phyloP scores from a whole-genome alignment of 345 rosid genomes.

The Euphorbia tirucalli region DNA sequence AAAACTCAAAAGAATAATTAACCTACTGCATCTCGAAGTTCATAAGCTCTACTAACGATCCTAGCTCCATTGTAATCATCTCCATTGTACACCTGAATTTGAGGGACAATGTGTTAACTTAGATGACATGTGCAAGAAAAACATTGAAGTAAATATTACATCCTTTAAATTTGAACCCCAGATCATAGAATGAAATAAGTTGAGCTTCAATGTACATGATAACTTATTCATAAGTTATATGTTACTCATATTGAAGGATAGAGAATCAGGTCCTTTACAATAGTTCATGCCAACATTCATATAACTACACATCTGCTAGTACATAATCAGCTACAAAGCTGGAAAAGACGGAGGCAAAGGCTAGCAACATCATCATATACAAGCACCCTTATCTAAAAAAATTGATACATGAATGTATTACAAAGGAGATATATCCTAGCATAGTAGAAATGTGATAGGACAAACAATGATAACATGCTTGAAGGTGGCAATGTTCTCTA shows the following conservation, averaged over 20 bases:
- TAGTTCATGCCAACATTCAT: neutral
- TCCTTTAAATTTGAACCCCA: neutral
- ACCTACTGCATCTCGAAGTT: slow-evolving; percentile 92
- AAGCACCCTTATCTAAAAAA: neutral
- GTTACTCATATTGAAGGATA: neutral
- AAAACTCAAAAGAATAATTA: slow-evolving; percentile 8
- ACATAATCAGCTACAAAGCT: neutral
- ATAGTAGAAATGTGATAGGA: neutral
- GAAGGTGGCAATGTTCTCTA: no score
- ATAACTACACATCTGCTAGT: neutral
- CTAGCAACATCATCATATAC: neutral
- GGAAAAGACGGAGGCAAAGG: no score
- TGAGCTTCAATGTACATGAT: neutral
- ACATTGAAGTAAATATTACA: neutral
- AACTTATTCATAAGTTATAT: neutral
- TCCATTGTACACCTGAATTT: slow-evolving; percentile 75
- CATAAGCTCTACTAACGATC: slow-evolving; percentile 88
- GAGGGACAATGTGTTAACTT: slow-evolving; percentile 7
- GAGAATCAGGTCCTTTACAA: neutral
- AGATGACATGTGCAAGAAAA: neutral
- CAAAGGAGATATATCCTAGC: neutral
- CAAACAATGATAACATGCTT: neutral
- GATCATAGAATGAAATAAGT: neutral
- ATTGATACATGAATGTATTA: neutral
- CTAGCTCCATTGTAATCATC: slow-evolving; percentile 95